A percentile compares a stretch with the other conserved stretches of the same genome.
These are phyloP conservation scores for Lunasporangiospora selenospora DNA, from an alignment of 192 early-diverging fungal species.

Conservation along the genomic window DNA sequence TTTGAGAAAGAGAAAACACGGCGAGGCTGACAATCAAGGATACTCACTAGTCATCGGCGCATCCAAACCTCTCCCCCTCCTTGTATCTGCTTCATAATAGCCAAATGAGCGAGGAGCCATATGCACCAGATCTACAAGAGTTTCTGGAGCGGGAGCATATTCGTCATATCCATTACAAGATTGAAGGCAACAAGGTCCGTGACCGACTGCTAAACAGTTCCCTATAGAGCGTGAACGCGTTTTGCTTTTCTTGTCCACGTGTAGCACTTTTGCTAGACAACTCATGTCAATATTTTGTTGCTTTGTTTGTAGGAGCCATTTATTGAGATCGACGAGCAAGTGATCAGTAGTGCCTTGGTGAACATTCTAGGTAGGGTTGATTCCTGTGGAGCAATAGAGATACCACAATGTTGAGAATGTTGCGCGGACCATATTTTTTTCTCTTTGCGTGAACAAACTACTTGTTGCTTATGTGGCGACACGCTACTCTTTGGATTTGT, in stretches of 20 bases:
- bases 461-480: not conserved
- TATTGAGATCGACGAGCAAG: slow-evolving; percentile 60
- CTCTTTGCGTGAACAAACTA: not conserved
- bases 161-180: slow-evolving; percentile 78
- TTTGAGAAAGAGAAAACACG: not conserved
- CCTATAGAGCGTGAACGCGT: too few relatives aligned
- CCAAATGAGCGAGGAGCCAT: slow-evolving; percentile 68
- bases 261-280: not conserved
- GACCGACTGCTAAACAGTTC: not conserved
- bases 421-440: not conserved
- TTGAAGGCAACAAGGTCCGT: slow-evolving; percentile 88
- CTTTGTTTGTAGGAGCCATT: slow-evolving; percentile 58
- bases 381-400: not conserved
- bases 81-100: too few relatives aligned
- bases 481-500: not conserved
- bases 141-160: slow-evolving; percentile 81
- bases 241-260: not conserved
- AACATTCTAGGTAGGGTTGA: slow-evolving; percentile 51
- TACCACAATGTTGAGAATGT: not conserved
- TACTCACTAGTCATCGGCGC: too few relatives aligned
- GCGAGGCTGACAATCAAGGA: too few relatives aligned
- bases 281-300: not conserved
- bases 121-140: slow-evolving; percentile 70
- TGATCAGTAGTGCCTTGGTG: slow-evolving; percentile 58
- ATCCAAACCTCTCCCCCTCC: too few relatives aligned